These are phyloP conservation scores for Kwoniella heveanensis DNA, from an alignment of 768 basidiomycete genomes.

Conservation along the genomic window DNA sequence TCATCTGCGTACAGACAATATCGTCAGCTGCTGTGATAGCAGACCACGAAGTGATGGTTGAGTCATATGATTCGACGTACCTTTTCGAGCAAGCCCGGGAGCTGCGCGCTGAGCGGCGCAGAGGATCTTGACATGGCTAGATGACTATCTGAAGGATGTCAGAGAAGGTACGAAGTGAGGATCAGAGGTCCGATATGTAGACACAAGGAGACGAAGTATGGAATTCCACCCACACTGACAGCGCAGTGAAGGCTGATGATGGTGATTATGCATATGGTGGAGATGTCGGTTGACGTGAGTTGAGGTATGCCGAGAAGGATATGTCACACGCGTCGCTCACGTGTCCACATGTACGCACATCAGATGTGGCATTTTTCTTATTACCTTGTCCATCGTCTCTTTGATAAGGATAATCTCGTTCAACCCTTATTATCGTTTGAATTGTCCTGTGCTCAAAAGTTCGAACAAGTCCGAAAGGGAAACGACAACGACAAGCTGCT, in stretches of 20 bases:
- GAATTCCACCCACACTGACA: too few species aligned
- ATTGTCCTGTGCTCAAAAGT: not conserved
- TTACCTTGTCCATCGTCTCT: not conserved
- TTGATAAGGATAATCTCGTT: not conserved
- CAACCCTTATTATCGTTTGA: too few species aligned
- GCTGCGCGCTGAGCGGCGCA: slow-evolving; percentile 5
- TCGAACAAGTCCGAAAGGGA: not conserved
- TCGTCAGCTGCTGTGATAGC: slow-evolving; percentile 10
- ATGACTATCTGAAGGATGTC: not conserved
- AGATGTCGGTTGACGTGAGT: slow-evolving; percentile 64
- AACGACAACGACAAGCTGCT: too few species aligned
- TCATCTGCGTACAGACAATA: slow-evolving; percentile 33
- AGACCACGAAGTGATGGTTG: slow-evolving; percentile 4
- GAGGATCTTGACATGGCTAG: not conserved
- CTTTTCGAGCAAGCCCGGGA: slow-evolving; percentile 40
- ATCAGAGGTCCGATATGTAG: too few species aligned
- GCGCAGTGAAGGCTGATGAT: not conserved
- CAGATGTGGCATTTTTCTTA: not conserved
- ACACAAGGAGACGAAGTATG: too few species aligned
- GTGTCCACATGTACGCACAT: too few species aligned
- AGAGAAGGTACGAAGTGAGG: slow-evolving; percentile 56
- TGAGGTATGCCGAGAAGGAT: not conserved
- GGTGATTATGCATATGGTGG: not conserved
- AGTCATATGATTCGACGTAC: slow-evolving; percentile 13
- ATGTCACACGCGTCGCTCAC: not conserved